These are phyloP conservation scores for Alternaria incomplexa DNA, from an alignment of 2,329 filamentous ascomycete genomes.

Conservation along the genomic window DNA sequence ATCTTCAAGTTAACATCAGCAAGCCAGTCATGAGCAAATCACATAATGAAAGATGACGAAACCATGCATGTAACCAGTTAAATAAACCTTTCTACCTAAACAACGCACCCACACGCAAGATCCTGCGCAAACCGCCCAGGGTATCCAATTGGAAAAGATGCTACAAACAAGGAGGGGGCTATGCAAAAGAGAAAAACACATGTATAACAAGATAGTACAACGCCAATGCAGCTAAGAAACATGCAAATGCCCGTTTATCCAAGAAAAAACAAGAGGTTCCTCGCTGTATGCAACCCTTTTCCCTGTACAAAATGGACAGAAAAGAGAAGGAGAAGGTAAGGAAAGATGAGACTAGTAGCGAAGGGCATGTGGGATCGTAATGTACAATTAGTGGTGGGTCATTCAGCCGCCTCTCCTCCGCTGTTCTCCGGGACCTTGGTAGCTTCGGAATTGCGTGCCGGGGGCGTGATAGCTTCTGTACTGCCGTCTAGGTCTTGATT, in stretches of 20 bases:
- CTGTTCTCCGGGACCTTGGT: conserved; percentile 37
- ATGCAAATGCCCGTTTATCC: background rate
- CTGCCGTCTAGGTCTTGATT: conserved; percentile 34
- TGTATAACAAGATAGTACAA: background rate
- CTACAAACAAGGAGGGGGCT: background rate
- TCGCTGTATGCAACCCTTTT: background rate
- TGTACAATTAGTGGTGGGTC: background rate
- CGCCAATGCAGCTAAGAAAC: background rate
- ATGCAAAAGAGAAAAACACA: background rate
- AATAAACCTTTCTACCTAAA: background rate
- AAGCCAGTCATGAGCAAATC: too few relatives aligned
- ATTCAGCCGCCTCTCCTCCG: conserved; percentile 31
- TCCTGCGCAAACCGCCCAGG: background rate
- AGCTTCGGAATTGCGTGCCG: conserved; percentile 43
- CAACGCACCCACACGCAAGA: background rate
- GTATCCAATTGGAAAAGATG: background rate
- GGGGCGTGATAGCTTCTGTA: conserved; percentile 43
- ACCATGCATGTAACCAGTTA: background rate
- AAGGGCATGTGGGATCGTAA: background rate
- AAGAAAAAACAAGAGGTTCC: background rate
- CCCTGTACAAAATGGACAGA: background rate
- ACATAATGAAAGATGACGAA: too few relatives aligned
- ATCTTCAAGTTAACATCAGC: background rate
- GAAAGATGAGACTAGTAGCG: background rate
- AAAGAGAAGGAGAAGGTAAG: background rate